Conservation (phyloP, 352 stramenopile species). For the Blastocystis hominis region DNA sequence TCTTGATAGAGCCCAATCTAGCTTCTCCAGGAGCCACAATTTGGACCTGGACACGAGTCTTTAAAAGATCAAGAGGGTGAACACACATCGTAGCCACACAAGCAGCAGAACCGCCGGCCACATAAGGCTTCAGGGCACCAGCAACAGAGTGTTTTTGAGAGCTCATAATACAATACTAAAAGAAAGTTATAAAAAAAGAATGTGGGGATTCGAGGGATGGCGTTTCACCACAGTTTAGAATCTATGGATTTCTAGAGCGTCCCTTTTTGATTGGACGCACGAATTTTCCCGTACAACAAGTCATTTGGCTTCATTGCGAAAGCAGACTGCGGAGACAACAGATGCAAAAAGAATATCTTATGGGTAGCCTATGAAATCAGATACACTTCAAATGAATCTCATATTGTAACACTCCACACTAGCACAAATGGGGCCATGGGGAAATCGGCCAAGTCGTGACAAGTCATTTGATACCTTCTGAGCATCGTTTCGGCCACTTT, state of each 20-base stretch:
- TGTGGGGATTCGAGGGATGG: neutral
- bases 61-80: slow-evolving; percentile 55
- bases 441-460: too few species aligned
- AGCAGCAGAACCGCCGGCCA: slow-evolving; percentile 41
- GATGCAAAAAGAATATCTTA: too few species aligned
- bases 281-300: neutral
- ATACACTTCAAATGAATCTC: too few species aligned
- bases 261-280: neutral
- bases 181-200: neutral
- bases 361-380: too few species aligned
- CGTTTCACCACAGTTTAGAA: neutral
- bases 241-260: neutral
- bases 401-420: too few species aligned
- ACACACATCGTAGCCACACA: slow-evolving; percentile 57
- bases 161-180: neutral
- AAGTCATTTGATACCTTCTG: too few species aligned
- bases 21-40: neutral
- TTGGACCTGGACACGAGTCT: slow-evolving; percentile 55
- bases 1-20: neutral
- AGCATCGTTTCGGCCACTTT: neutral
- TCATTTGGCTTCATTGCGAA: too few species aligned
- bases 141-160: slow-evolving; percentile 9
- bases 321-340: too few species aligned
- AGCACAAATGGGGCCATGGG: too few species aligned
- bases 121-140: slow-evolving; percentile 41